These are phyloP conservation scores for Peronospora belbahrii DNA, from an alignment of 352 stramenopile genomes.

Conservation along the genomic window DNA sequence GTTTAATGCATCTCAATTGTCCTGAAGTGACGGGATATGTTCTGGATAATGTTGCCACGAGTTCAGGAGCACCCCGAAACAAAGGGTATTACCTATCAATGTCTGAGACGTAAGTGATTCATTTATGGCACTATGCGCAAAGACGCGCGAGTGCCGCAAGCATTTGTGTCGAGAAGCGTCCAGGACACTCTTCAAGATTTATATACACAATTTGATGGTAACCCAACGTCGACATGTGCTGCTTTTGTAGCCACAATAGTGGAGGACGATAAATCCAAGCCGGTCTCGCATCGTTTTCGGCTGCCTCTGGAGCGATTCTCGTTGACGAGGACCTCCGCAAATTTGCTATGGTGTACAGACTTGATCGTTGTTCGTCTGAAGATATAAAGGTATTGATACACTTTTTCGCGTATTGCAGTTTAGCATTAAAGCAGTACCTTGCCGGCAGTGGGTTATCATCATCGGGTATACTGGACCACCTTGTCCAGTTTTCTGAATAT, in stretches of 20 bases:
- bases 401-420: conserved; percentile 16
- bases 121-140: conserved; percentile 21
- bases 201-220: conserved; percentile 17
- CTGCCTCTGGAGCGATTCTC: conserved; percentile 25
- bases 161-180: conserved; percentile 13
- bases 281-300: conserved; percentile 22
- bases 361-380: conserved; percentile 25
- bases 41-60: conserved; percentile 35
- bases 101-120: conserved; percentile 28
- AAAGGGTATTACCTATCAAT: conserved; percentile 30
- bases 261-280: neutral
- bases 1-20: conserved; percentile 37
- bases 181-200: conserved; percentile 13
- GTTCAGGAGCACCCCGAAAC: conserved; percentile 22
- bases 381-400: conserved; percentile 23
- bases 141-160: conserved; percentile 11
- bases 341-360: conserved; percentile 29
- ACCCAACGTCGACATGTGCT: conserved; percentile 22
- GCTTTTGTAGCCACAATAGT: conserved; percentile 11
- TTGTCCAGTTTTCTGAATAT: conserved; percentile 46
- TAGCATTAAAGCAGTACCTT: neutral
- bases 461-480: conserved; percentile 39
- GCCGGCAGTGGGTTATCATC: conserved; percentile 20
- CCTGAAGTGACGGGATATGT: conserved; percentile 44
- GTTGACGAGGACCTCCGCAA: conserved; percentile 10